Percentiles rank a stretch among this genome's conserved stretches.
These are phyloP conservation scores for Fagopyrum tataricum DNA, from an alignment of 148 eudicot species.

Conservation along the genomic window DNA sequence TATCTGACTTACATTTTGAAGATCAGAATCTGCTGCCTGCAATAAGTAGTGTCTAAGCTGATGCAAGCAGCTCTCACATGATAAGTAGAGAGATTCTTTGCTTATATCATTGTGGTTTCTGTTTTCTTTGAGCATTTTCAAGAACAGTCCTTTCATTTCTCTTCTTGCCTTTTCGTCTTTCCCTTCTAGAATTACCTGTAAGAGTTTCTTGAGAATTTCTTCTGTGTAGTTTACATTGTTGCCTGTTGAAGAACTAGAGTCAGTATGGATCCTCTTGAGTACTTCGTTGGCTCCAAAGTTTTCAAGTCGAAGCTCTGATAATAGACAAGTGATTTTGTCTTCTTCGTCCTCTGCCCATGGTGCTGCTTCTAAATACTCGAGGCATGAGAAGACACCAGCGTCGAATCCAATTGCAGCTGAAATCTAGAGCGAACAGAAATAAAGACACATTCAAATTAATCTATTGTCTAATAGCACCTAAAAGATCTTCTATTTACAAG, in stretches of 20 bases:
- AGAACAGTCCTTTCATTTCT: conserved; percentile 81
- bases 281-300: conserved; percentile 72
- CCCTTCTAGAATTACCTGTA: conserved; percentile 83
- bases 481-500: too few relatives aligned
- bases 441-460: background rate
- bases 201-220: conserved; percentile 70
- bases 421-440: conserved; percentile 38
- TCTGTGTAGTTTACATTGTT: conserved; percentile 41
- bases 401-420: conserved; percentile 93
- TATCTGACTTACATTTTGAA: conserved; percentile 54
- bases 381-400: conserved; percentile 85
- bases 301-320: conserved; percentile 77
- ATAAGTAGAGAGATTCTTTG: conserved; percentile 74
- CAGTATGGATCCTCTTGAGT: conserved; percentile 73
- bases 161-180: conserved; percentile 94
- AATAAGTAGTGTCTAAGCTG: conserved; percentile 50
- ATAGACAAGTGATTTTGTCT: conserved; percentile 68
- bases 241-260: conserved; percentile 32
- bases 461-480: background rate
- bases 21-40: conserved; percentile 43
- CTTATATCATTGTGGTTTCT: conserved; percentile 59
- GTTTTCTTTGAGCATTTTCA: conserved; percentile 82
- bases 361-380: conserved; percentile 96
- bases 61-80: conserved; percentile 69
- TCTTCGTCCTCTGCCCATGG: conserved; percentile 99